Percentiles rank a stretch among this genome's conserved stretches.
These are phyloP conservation scores for Hyphodiscus sp. DNA, from an alignment of 2,329 filamentous ascomycete genomes.

Conservation along the genomic window DNA sequence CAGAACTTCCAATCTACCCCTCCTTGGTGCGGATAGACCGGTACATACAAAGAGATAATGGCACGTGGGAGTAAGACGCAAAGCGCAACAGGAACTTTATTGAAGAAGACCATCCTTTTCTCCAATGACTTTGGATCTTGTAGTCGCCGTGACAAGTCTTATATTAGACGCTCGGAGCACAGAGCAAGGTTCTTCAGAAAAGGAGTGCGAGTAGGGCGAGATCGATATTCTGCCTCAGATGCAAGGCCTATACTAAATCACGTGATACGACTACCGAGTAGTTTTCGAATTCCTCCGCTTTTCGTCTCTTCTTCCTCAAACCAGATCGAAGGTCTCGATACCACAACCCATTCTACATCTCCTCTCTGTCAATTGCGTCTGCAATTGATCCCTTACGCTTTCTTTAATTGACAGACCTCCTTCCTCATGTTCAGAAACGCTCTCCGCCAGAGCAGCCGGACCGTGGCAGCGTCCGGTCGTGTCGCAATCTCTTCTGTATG, in stretches of 20 bases:
- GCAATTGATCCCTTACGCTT: conserved; percentile 56
- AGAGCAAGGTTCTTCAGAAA: not conserved
- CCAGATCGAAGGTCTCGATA: conserved; percentile 22
- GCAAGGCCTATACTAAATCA: not conserved
- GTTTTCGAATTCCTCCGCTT: conserved; percentile 1
- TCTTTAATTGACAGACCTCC: conserved; percentile 46
- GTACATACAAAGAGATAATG: not conserved
- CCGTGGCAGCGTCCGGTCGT: conserved; percentile 86
- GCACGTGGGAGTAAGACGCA: no score
- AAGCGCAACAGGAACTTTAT: no score
- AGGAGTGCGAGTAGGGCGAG: not conserved
- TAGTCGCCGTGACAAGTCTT: no score
- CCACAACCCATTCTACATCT: conserved; percentile 41
- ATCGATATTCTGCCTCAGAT: not conserved
- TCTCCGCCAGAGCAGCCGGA: conserved; percentile 93
- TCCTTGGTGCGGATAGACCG: not conserved
- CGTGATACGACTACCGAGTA: not conserved
- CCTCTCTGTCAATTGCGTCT: conserved; percentile 57
- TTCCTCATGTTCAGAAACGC: conserved; percentile 94
- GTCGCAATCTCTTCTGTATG: conserved; percentile 74
- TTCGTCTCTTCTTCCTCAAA: conserved; percentile 13
- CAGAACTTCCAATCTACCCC: not conserved
- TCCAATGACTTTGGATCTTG: no score
- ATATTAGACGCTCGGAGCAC: not conserved
- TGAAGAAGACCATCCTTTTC: no score